Conservation (phyloP, 2,329 filamentous ascomycete species). For the Nothopassalora personata region DNA sequence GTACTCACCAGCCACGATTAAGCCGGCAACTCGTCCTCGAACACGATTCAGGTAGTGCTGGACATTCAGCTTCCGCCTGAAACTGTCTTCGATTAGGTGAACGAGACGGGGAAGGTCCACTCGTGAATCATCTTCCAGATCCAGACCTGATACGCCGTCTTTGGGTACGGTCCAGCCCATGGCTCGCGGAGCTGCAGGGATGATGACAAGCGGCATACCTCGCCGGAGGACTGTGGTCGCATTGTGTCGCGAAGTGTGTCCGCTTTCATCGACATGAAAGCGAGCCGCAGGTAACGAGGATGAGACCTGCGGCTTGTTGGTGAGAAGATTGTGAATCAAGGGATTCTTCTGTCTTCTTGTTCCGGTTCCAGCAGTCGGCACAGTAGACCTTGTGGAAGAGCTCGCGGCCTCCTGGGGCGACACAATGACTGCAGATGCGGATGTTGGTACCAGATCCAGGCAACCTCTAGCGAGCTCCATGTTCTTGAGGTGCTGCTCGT, state of each 20-base stretch:
- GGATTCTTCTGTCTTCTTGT: constrained; percentile 68
- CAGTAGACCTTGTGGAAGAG: constrained; percentile 36
- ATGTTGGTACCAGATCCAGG: constrained; percentile 70
- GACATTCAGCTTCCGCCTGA: constrained; percentile 76
- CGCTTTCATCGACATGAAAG: constrained; percentile 37
- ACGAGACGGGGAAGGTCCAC: constrained; percentile 80
- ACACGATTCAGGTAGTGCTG: constrained; percentile 78
- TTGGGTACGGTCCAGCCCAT: constrained; percentile 63
- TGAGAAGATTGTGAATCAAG: constrained; percentile 90
- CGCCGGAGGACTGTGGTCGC: constrained; percentile 76
- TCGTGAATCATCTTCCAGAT: constrained; percentile 65
- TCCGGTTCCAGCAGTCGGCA: constrained; percentile 30
- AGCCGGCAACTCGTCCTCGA: constrained; percentile 71
- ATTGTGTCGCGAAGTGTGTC: constrained; percentile 30
- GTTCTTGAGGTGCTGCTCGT: constrained; percentile 59
- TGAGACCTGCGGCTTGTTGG: constrained; percentile 87
- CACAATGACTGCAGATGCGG: constrained; percentile 83
- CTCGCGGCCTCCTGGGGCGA: constrained; percentile 77
- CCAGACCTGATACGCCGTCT: constrained; percentile 56
- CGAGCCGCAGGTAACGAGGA: constrained; percentile 77
- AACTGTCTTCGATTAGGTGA: constrained; percentile 88
- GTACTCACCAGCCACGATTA: constrained; percentile 94
- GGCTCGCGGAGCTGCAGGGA: constrained; percentile 60
- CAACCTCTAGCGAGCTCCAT: constrained; percentile 65
- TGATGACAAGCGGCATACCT: constrained; percentile 81